Evolutionary conservation across 192 early-diverging fungal genomes (phyloP), one percentile per base, ranked within the genome.

Genomic region (Umbelopsis sp.): DNA sequence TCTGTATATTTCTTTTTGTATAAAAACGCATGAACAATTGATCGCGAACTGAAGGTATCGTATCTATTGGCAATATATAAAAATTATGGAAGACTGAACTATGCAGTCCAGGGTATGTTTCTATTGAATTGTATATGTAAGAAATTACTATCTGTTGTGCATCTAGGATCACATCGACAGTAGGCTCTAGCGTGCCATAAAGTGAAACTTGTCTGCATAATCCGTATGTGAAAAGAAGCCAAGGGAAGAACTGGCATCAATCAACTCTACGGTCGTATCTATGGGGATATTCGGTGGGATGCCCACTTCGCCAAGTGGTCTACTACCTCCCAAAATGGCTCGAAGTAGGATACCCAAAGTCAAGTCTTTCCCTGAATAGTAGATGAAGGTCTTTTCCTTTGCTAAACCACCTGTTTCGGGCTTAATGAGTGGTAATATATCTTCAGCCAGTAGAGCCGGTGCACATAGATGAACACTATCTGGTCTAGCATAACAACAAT

Each of bases 381-480:
- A 78, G 16, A 78, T 78, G 21, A 68, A 45, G 9, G 77, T 78
- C 12, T 67, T 67, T 11, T 66, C 45, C 70, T 52, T 47, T 36
- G 69, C 77, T 20, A 78, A 44, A 20, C 72, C 72, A 9, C 65
- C 62, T 14, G 11, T 51, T 3, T 36, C 77, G 12, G 6, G 31
- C 32, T 22, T 7, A 16, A 78, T 59, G 10, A 38, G 65, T 38
- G 41, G 43, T 24, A 71, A 47, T 21, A 78, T 70, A 24, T 81
- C 79, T 17, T 59, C 17, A 20, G 49, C 47, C 16, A 69, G n/a
- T 21, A 81, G 47, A 14, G 79, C 79, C 9, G 79, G 79, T 4
- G 79, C 79, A 36, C 74, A 81, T 11, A 81, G 47, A 31, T 81
- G 79, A 43, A 81, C 53, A 11, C 49, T 38, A 32, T 81, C 71